Conservation (phyloP, 2,329 filamentous ascomycete species). For the Arachnopeziza araneosa region DNA sequence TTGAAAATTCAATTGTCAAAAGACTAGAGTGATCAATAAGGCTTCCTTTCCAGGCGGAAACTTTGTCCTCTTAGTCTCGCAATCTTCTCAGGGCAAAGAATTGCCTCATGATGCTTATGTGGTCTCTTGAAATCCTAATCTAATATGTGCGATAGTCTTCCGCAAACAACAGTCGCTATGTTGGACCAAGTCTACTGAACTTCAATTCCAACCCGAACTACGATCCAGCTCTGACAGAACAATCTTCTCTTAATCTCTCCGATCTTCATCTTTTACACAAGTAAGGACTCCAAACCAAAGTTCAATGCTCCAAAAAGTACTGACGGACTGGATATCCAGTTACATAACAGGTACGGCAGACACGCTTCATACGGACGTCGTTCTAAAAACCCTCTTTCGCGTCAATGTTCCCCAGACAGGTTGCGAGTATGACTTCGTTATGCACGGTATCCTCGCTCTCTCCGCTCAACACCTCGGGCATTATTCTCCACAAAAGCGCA, state of each 20-base stretch:
- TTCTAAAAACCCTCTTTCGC: constrained; percentile 41
- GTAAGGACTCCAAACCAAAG: background rate
- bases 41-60: background rate
- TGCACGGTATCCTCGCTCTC: constrained; percentile 43
- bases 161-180: background rate
- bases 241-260: constrained; percentile 31
- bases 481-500: constrained; percentile 33
- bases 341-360: constrained; percentile 43
- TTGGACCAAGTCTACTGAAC: background rate
- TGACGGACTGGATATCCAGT: background rate
- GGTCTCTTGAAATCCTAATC: background rate
- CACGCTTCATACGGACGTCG: constrained; percentile 39
- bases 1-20: background rate
- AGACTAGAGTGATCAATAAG: background rate
- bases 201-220: background rate
- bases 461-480: constrained; percentile 44
- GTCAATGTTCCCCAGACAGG: constrained; percentile 41
- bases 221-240: background rate
- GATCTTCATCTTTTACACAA: constrained; percentile 50
- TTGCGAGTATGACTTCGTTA: constrained; percentile 41
- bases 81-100: background rate
- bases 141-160: background rate
- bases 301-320: background rate
- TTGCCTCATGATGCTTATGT: background rate
- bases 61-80: background rate